phyloP scores from a whole-genome alignment of 306 rosid species.

The Quercus berberidifolia region DNA sequence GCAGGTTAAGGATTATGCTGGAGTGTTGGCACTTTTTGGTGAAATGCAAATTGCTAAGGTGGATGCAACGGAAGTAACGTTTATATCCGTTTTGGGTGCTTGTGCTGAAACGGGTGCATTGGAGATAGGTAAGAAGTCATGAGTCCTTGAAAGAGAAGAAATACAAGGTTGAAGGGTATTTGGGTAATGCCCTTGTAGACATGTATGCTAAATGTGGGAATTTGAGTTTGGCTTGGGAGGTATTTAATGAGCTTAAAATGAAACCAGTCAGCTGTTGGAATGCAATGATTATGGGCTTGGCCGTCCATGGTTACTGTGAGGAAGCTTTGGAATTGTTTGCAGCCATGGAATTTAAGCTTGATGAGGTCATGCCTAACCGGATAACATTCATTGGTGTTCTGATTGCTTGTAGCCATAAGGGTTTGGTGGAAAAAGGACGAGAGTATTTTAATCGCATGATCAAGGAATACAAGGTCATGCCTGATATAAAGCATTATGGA shows the following conservation, averaged over 20 bases:
- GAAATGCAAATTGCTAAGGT: conserved; percentile 45
- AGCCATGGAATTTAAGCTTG: conserved; percentile 39
- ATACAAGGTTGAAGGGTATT: conserved; percentile 51
- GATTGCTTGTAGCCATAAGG: conserved; percentile 71
- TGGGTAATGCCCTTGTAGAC: conserved; percentile 60
- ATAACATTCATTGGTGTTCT: conserved; percentile 57
- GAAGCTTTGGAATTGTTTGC: conserved; percentile 48
- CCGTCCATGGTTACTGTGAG: conserved; percentile 58
- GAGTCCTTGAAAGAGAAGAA: conserved; percentile 33
- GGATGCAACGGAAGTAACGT: conserved; percentile 50
- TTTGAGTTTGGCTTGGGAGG: conserved; percentile 52
- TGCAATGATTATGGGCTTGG: conserved; percentile 69
- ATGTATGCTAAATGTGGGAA: conserved; percentile 73
- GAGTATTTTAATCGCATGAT: conserved; percentile 47
- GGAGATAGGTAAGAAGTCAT: conserved; percentile 44
- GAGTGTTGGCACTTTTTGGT: conserved; percentile 43
- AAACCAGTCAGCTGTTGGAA: conserved; percentile 66
- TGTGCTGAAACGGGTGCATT: conserved; percentile 54
- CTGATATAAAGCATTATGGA: conserved; percentile 63
- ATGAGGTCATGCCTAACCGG: conserved; percentile 46
- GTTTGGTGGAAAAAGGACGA: conserved; percentile 66
- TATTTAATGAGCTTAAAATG: conserved; percentile 49
- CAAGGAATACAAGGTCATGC: conserved; percentile 34
- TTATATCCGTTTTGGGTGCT: conserved; percentile 51
- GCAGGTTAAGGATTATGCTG: conserved; percentile 36